These are phyloP conservation scores for Cadophora malorum DNA, from an alignment of 2,329 filamentous ascomycete genomes.

Conservation along the genomic window DNA sequence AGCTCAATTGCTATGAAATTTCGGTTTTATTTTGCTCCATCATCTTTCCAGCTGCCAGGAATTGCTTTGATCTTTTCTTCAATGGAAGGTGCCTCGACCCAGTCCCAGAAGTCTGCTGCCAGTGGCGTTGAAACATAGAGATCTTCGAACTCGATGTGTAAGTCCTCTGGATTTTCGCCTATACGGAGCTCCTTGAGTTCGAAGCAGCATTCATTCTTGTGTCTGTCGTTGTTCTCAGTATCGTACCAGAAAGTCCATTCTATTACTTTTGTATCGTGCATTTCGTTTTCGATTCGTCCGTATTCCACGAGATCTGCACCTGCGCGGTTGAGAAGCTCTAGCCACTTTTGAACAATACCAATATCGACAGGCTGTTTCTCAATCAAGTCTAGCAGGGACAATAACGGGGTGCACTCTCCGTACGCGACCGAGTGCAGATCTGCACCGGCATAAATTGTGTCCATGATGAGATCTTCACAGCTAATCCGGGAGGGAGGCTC, in stretches of 20 bases:
- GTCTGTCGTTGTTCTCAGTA: neutral
- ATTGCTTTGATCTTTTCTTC: slow-evolving; percentile 5
- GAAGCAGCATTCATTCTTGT: no score
- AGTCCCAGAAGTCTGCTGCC: neutral
- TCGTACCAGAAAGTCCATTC: neutral
- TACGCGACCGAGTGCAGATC: neutral
- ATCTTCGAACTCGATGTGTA: slow-evolving; percentile 7
- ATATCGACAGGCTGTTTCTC: no score
- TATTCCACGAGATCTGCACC: slow-evolving; percentile 17
- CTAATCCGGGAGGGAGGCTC: neutral
- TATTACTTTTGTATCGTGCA: neutral
- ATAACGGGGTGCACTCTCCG: neutral
- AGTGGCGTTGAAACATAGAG: neutral
- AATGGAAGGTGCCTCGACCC: neutral
- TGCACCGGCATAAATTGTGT: neutral
- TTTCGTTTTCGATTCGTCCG: slow-evolving; percentile 16
- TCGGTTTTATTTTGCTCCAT: neutral
- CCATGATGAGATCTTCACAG: neutral
- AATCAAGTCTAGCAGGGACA: neutral
- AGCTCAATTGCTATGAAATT: neutral
- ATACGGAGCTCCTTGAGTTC: neutral
- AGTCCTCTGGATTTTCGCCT: slow-evolving; percentile 5
- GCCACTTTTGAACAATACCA: neutral
- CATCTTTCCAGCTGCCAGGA: slow-evolving; percentile 4
- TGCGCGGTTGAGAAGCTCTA: neutral